Evolutionary conservation across 352 stramenopile genomes (phyloP), one percentile per base, ranked within the genome.

Genomic region (Globisporangium polare): DNA sequence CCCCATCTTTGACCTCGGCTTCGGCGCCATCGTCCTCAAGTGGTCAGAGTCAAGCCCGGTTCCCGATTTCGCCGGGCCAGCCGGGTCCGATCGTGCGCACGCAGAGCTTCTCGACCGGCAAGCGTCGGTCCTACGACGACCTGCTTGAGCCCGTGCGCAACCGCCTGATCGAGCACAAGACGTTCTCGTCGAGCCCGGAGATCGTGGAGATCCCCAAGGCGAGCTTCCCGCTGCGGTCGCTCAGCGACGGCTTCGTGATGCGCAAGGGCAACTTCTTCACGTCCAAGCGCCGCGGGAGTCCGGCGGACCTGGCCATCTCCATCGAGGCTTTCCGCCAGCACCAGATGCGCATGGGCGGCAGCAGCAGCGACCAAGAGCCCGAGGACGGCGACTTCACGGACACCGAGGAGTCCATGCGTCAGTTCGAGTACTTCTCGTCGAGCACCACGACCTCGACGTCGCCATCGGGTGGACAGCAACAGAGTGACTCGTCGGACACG

Each of bases 101-200:
- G 5, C 70, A 83, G 42, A 90, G 79, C 65, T 89, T 87, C 67
- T 75, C 75, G 9, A 58, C 56, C 5, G 17, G 53, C 24, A 80
- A 89, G 69, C 80, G 78, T n/a, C 78, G 79, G n/a, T 90, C 80
- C 20, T 79, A 85, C 53, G 81, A 91, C 58, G 74, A 89, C 39
- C 66, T 93, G 50, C 66, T 93, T 7, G 80, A 93, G 18, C 81
- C 83, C 5, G 81, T 93, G 20, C 81, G 81, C 15, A 89, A 67
- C 26, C 80, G 81, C 35, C 70, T 93, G 24, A 91, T 90, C 35
- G 80, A 93, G 65, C 89, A 93, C 73, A 91, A 90, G 77, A 89
- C 77, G 12, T 91, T 93, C 41, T 89, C 81, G 15, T 75, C 76
- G 8, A 68, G 43, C 22, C 60, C 71, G 2, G 70, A 81, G 3